These are phyloP conservation scores for Cutaneotrichosporon mucoides DNA, from an alignment of 1,284 basidiomycete species.

Conservation along the genomic window DNA sequence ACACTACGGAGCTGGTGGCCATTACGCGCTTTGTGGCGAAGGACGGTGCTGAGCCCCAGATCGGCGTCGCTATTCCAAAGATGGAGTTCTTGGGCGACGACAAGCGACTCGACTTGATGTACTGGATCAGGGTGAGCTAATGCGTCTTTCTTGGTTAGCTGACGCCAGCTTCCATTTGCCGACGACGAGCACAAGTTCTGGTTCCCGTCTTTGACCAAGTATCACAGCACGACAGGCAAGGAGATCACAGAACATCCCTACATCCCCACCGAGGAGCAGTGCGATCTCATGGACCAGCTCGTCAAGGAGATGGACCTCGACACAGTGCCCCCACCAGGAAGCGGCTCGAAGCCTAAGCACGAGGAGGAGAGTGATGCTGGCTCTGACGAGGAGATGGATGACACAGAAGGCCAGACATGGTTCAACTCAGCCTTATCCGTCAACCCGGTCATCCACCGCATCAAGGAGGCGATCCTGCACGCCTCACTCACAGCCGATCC, in stretches of 20 bases:
- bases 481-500: constrained; percentile 72
- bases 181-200: constrained; percentile 85
- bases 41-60: constrained; percentile 73
- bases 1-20: constrained; percentile 61
- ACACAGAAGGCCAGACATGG: constrained; percentile 54
- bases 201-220: constrained; percentile 73
- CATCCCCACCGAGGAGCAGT: constrained; percentile 74
- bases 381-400: constrained; percentile 20
- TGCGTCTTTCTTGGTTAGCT: not conserved
- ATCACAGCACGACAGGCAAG: constrained; percentile 73
- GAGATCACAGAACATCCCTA: constrained; percentile 69
- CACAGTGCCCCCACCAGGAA: constrained; percentile 62
- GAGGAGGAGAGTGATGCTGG: constrained; percentile 52
- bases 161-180: constrained; percentile 78
- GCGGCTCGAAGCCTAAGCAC: not conserved
- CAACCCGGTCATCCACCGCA: constrained; percentile 84
- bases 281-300: constrained; percentile 75
- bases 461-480: constrained; percentile 89
- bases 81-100: constrained; percentile 48
- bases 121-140: constrained; percentile 70
- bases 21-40: constrained; percentile 74
- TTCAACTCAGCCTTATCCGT: constrained; percentile 71
- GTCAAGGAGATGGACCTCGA: constrained; percentile 84
- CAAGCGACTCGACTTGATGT: constrained; percentile 64
- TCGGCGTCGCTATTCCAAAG: constrained; percentile 69